Base-by-base conservation (phyloP, 768 basidiomycete species). In the Boletus coccyginus region DNA sequence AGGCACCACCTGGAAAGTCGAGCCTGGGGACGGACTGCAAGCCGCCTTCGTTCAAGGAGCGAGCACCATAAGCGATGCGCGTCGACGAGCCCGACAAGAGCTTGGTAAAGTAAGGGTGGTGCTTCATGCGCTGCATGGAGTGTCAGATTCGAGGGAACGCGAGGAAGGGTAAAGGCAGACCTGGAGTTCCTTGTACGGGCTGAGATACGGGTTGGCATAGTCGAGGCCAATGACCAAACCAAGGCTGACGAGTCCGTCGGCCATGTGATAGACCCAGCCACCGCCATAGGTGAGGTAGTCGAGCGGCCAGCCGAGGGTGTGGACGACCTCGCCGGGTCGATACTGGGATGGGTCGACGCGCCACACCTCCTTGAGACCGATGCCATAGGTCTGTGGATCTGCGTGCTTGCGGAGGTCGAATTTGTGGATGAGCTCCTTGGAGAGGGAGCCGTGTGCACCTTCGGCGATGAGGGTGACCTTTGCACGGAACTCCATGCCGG, bases 281-380 rank as follows among this genome's bases (percentile, higher is more conserved):
- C 97, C 97, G 3, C 96, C 97, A 31, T 71, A 79, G 1, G 93
- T 94, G 50, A 83, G 73, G 61, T 73, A 81, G 68, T 90, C 85
- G 53, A 99, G 74, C 0, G 97, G 97, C 91, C 90, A 98, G 7
- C 97, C 97, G 64, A 99, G 76, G 9, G 92, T 94, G 72, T 99
- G 97, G 7, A 94, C 81, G n/a, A 97, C 86, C 65, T 92, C 81
- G 3, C 80, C 78, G 0, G 92, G 84, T 31, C 80, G 71, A 69
- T 94, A 81, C 62, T 77, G 64, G 48, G 65, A 79, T 53, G 81
- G 61, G 69, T 85, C 84, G 13, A 99, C 87, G 38, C 90, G 83
- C 97, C 97, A 98, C 2, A 98, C 94, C 71, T 99, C 96, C 77
- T 99, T 98, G 50, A 98, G 75, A 4, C 97, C 97, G 54, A 99